Evolutionary conservation across 345 rosid species (phyloP).

Genomic region (Psidium friedrichsthalianum): DNA sequence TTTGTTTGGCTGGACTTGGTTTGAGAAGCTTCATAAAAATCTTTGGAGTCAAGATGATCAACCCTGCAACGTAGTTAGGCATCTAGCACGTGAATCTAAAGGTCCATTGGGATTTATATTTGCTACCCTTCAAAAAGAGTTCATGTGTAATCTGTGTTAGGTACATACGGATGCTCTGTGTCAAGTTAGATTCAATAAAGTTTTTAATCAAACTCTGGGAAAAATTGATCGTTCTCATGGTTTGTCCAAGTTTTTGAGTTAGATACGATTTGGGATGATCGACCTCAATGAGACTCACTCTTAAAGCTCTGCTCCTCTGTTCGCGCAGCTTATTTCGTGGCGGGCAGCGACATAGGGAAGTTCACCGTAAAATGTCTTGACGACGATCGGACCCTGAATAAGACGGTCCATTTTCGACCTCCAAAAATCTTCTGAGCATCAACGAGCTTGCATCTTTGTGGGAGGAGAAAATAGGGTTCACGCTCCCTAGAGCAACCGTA

Average conservation of each 20-base stretch:
- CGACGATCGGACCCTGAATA: slow-evolving; percentile 40
- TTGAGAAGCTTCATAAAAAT: neutral
- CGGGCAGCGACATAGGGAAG: slow-evolving; percentile 56
- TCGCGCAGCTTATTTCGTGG: slow-evolving; percentile 46
- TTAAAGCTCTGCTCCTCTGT: neutral
- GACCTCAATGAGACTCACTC: neutral
- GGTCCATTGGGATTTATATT: neutral
- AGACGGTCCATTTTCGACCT: slow-evolving; percentile 52
- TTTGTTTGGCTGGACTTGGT: neutral
- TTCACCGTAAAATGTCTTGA: slow-evolving; percentile 42
- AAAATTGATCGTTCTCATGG: neutral
- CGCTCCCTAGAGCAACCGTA: slow-evolving; percentile 31
- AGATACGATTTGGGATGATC: neutral
- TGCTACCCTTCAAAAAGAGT: neutral
- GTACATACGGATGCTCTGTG: neutral
- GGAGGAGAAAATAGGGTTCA: slow-evolving; percentile 47
- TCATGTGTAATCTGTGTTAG: neutral
- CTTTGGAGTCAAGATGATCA: neutral
- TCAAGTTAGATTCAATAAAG: neutral
- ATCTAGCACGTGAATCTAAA: neutral
- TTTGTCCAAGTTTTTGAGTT: neutral
- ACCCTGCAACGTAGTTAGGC: neutral
- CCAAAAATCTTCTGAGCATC: slow-evolving; percentile 33
- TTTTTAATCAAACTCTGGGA: neutral
- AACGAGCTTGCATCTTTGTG: slow-evolving; percentile 56